Conservation (phyloP, 2,329 filamentous ascomycete species). For the Diaporthe batatas region DNA sequence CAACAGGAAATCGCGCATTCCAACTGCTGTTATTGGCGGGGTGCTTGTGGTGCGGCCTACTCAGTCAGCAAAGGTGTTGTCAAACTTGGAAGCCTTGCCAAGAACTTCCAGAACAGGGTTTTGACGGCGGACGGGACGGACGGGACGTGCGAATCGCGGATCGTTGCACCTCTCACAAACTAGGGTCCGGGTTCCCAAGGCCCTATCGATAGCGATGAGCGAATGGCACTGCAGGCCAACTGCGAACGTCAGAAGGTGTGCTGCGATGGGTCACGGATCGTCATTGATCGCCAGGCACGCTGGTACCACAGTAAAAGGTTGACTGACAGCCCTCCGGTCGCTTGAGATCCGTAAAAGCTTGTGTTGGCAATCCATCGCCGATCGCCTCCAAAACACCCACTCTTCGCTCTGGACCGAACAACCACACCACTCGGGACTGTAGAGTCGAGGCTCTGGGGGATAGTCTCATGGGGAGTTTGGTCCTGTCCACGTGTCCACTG, state of each 20-base stretch:
- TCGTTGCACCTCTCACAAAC: constrained; percentile 8
- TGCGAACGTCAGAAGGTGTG: constrained; percentile 27
- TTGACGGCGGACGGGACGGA: constrained; percentile 17
- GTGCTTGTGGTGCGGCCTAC: constrained; percentile 9
- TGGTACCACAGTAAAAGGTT: constrained; percentile 27
- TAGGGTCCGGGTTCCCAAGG: constrained; percentile 17
- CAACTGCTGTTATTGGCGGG: constrained; percentile 35
- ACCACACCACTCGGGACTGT: background rate
- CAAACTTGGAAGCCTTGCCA: constrained; percentile 21
- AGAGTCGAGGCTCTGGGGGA: constrained; percentile 13
- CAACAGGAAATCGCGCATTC: constrained; percentile 39
- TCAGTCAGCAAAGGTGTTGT: constrained; percentile 23
- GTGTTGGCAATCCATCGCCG: constrained; percentile 32
- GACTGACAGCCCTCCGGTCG: constrained; percentile 16
- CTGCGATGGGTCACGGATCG: constrained; percentile 25
- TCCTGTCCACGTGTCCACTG: background rate
- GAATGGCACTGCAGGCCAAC: constrained; percentile 25
- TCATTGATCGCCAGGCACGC: constrained; percentile 39
- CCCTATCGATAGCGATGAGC: constrained; percentile 38
- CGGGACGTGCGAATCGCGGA: constrained; percentile 6
- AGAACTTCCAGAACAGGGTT: constrained; percentile 31
- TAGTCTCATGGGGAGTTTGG: background rate
- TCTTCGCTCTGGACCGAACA: background rate
- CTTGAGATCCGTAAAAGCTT: constrained; percentile 26
- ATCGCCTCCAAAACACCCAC: constrained; percentile 15